Base-by-base conservation (phyloP, 805 yeast species). In the Barnettozyma salicaria region DNA sequence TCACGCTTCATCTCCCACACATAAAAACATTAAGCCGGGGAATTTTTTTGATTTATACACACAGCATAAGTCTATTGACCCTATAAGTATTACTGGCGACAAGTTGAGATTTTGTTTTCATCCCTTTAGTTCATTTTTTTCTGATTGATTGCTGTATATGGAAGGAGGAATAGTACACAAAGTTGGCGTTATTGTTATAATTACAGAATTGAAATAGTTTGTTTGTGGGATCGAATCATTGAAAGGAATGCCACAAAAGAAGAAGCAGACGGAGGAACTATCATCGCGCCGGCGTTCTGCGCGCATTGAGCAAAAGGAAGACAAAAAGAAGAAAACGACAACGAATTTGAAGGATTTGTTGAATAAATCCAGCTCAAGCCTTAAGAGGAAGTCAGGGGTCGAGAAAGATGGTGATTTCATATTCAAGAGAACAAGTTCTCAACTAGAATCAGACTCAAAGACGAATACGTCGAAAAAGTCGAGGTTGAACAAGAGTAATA, bases 291-390 rank as follows among this genome's bases (percentile, higher is more conserved):
- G 48, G 28, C 45, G 44, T 24, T 41, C 48, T 11, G 9, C 30
- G 8, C 34, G 45, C 12, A 27, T 46, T 10, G 43, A 44, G 10
- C 32, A 36, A 16, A 30, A 36, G 27, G 37, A 42, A 6, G 44
- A 41, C 9, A 41, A 47, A 22, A 39, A 40, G 30, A 47, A 43
- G 20, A 31, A 49, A 39, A 40, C 27, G 9, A 22, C 36, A n/a
- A 38, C 53, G 10, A 49, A 45, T 29, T 39, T 52, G 23, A 50
- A 48, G 23, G 56, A 52, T 27, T 22, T 52, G n/a, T 33, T 52
- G 19, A 47, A 44, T n/a, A 42, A 43, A 29, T 41, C 42, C n/a
- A 29, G 42, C 12, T 43, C 52, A 4, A 30, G 28, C 18, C 21
- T 32, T n/a, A 43, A 34, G 25, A 27, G 40, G 12, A 23, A 30